Percentiles rank a stretch among this genome's conserved stretches.
These are phyloP conservation scores for Starmerella vaccinii DNA, from an alignment of 805 yeast species.

Conservation along the genomic window DNA sequence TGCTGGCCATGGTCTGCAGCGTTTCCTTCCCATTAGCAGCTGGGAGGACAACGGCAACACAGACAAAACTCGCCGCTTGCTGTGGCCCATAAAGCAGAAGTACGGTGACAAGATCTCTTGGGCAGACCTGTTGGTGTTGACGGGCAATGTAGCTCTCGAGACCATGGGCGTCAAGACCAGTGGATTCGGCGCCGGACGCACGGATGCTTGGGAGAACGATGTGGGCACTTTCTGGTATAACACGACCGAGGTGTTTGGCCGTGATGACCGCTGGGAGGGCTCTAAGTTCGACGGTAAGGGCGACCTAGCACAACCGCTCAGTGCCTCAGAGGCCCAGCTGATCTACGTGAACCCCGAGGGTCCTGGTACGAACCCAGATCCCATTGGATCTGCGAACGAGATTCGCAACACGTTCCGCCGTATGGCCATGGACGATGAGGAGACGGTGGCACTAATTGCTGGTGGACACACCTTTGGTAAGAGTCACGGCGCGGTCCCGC, in stretches of 20 bases:
- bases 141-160: conserved; percentile 23
- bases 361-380: conserved; percentile 19
- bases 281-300: conserved; percentile 2
- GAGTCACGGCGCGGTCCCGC: conserved; percentile 20
- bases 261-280: conserved; percentile 16
- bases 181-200: conserved; percentile 21
- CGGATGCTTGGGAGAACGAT: conserved; percentile 19
- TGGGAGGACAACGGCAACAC: conserved; percentile 22
- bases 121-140: conserved; percentile 20
- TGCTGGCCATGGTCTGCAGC: conserved; percentile 18
- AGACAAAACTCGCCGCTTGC: conserved; percentile 21
- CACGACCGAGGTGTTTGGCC: conserved; percentile 12
- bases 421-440: conserved; percentile 22
- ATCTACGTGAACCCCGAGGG: conserved; percentile 24
- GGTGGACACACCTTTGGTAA: conserved; percentile 23
- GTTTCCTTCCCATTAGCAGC: conserved; percentile 19
- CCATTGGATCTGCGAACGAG: conserved; percentile 17
- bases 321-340: conserved; percentile 14
- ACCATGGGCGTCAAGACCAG: conserved; percentile 18
- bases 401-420: conserved; percentile 20
- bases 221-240: conserved; percentile 15
- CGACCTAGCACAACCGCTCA: conserved; percentile 18
- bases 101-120: conserved; percentile 21
- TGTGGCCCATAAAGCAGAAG: conserved; percentile 23
- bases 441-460: conserved; percentile 22